Evolutionary conservation across 768 basidiomycete genomes (phyloP).

Genomic region (Tricholomella constricta): DNA sequence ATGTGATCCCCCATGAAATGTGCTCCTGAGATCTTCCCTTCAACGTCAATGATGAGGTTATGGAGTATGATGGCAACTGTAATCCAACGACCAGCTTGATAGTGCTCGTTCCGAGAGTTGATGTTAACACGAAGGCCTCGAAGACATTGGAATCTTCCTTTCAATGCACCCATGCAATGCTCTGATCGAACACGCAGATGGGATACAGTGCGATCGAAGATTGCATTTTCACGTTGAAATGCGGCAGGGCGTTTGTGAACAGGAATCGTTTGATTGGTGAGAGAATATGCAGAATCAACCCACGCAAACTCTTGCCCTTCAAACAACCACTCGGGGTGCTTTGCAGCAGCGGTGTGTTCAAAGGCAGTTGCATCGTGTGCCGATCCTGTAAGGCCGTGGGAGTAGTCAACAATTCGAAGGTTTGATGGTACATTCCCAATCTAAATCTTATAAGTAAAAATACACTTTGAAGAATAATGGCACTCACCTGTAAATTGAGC

Average conservation of each 20-base stretch:
- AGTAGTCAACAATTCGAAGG: conserved; percentile 32
- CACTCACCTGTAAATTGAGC: conserved; percentile 33
- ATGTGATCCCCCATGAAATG: conserved; percentile 15
- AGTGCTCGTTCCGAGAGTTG: conserved; percentile 26
- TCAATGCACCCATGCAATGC: conserved; percentile 35
- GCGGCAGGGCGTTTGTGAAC: conserved; percentile 32
- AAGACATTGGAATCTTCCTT: conserved; percentile 26
- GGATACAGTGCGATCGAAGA: conserved; percentile 27
- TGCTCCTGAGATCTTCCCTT: conserved; percentile 22
- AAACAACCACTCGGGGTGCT: conserved; percentile 21
- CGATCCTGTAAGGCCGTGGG: conserved; percentile 34
- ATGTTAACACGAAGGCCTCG: conserved; percentile 30
- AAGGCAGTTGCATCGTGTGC: conserved; percentile 38
- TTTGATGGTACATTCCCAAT: conserved; percentile 35
- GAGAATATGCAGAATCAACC: conserved; percentile 27
- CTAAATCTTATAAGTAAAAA: conserved; percentile 14
- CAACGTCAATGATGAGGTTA: conserved; percentile 35
- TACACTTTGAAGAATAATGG: background rate
- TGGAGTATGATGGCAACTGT: conserved; percentile 35
- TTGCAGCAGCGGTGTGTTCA: conserved; percentile 15
- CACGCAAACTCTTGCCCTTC: conserved; percentile 19
- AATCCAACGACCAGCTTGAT: conserved; percentile 30
- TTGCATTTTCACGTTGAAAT: conserved; percentile 19
- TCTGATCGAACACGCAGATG: conserved; percentile 29
- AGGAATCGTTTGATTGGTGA: conserved; percentile 23